phyloP scores from a whole-genome alignment of 2,329 filamentous ascomycete genomes.

The Neopestalotiopsis clavispora region DNA sequence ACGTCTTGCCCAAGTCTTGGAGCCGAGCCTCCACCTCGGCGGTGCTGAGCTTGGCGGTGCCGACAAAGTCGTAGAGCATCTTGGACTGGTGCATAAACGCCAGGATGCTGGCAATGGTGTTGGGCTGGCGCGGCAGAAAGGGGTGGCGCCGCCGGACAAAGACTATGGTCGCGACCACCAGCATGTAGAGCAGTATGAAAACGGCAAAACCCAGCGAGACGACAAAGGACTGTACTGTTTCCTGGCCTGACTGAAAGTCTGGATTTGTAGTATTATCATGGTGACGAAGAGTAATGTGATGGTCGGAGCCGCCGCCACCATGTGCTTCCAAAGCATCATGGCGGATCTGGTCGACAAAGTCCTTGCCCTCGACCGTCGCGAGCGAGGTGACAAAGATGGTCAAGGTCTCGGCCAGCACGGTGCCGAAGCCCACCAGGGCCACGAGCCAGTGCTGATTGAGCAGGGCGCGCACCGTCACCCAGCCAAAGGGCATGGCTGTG shows the following conservation, averaged over 20 bases:
- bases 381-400: constrained; percentile 72
- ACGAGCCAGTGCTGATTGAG: constrained; percentile 69
- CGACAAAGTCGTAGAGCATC: constrained; percentile 79
- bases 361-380: constrained; percentile 65
- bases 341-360: constrained; percentile 52
- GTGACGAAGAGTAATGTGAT: constrained; percentile 6
- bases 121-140: constrained; percentile 79
- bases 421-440: constrained; percentile 71
- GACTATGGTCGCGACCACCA: constrained; percentile 61
- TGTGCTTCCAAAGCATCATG: background rate
- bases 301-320: constrained; percentile 22
- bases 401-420: constrained; percentile 74
- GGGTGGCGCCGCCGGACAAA: constrained; percentile 68
- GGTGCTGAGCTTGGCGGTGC: constrained; percentile 67
- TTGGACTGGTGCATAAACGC: constrained; percentile 81
- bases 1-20: constrained; percentile 66
- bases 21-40: constrained; percentile 66
- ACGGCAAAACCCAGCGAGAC: constrained; percentile 65
- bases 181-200: constrained; percentile 70
- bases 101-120: constrained; percentile 76
- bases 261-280: constrained; percentile 21
- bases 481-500: constrained; percentile 72
- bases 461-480: constrained; percentile 65
- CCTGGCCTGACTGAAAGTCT: constrained; percentile 57
- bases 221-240: constrained; percentile 69